Conservation (phyloP, 2,329 filamentous ascomycete genomes). For the Colletotrichum nymphaeae region DNA sequence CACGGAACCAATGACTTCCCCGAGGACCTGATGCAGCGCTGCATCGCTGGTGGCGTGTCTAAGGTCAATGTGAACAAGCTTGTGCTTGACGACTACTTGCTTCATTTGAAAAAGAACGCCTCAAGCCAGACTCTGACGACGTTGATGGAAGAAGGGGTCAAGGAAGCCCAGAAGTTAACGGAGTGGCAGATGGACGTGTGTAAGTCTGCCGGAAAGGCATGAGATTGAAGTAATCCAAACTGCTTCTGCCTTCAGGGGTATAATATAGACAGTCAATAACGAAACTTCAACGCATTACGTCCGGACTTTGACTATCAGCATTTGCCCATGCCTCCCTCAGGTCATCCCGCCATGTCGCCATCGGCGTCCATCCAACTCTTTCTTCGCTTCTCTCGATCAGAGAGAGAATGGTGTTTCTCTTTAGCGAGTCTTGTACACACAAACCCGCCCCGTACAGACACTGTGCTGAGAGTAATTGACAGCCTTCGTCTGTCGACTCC, state of each 20-base stretch:
- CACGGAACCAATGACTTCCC: conserved; percentile 62
- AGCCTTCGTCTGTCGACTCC: conserved; percentile 53
- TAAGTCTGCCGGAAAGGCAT: conserved; percentile 57
- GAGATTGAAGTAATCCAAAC: neutral
- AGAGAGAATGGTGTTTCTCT: conserved; percentile 49
- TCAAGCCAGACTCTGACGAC: conserved; percentile 47
- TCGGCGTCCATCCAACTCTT: conserved; percentile 52
- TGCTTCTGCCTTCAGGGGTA: neutral
- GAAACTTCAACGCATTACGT: conserved; percentile 1
- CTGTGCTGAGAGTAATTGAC: conserved; percentile 55
- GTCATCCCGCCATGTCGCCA: conserved; percentile 46
- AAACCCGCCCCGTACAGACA: conserved; percentile 56
- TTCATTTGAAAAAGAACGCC: conserved; percentile 49
- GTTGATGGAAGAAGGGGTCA: conserved; percentile 58
- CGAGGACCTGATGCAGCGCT: conserved; percentile 52
- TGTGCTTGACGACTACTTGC: conserved; percentile 47
- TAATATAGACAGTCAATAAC: neutral
- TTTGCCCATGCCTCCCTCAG: conserved; percentile 44
- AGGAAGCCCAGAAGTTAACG: conserved; percentile 52
- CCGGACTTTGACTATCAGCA: conserved; percentile 35
- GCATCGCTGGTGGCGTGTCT: conserved; percentile 57
- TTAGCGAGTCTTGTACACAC: conserved; percentile 50
- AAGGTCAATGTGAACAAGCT: conserved; percentile 63
- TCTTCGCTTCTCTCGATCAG: conserved; percentile 50
- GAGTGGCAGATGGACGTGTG: conserved; percentile 62